Evolutionary conservation across 176 grass and related monocot genomes (phyloP).

Genomic region (Sorghum bicolor): DNA sequence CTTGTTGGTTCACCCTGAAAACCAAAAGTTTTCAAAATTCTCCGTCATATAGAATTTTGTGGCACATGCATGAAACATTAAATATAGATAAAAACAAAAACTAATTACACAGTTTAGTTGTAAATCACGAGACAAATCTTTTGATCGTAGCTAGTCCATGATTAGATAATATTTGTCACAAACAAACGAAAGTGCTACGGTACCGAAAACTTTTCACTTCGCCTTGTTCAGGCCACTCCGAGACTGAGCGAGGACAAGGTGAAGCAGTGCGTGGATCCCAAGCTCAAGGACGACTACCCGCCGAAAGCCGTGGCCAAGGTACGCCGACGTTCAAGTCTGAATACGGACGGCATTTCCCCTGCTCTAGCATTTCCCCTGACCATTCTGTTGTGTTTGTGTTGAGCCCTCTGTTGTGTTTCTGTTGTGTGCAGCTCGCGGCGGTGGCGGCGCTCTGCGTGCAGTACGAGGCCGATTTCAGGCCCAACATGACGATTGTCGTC

Average conservation of each 20-base stretch:
- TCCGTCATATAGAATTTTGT: too few relatives aligned
- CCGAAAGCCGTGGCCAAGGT: constrained; percentile 96
- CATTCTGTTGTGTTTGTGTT: too few relatives aligned
- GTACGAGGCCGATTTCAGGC: constrained; percentile 89
- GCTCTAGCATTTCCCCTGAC: background rate
- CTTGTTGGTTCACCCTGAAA: too few relatives aligned
- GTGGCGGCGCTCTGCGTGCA: constrained; percentile 90
- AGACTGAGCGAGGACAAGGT: constrained; percentile 97
- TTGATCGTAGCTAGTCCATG: too few relatives aligned
- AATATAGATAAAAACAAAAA: too few relatives aligned
- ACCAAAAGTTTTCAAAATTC: too few relatives aligned
- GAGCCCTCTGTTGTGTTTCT: background rate
- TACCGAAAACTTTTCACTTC: too few relatives aligned
- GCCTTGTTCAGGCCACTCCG: constrained; percentile 76
- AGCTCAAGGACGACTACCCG: constrained; percentile 72
- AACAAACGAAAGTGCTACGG: too few relatives aligned
- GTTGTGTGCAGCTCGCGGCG: constrained; percentile 54
- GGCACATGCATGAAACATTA: too few relatives aligned
- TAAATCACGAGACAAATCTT: too few relatives aligned
- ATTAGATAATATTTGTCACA: too few relatives aligned
- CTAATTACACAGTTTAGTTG: too few relatives aligned
- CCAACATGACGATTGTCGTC: constrained; percentile 92
- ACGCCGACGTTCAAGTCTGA: background rate
- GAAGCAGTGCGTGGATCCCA: constrained; percentile 92
- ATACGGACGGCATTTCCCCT: background rate